Base-by-base conservation (phyloP, 192 early-diverging fungal genomes). In the Pecoramyces ruminantium region DNA sequence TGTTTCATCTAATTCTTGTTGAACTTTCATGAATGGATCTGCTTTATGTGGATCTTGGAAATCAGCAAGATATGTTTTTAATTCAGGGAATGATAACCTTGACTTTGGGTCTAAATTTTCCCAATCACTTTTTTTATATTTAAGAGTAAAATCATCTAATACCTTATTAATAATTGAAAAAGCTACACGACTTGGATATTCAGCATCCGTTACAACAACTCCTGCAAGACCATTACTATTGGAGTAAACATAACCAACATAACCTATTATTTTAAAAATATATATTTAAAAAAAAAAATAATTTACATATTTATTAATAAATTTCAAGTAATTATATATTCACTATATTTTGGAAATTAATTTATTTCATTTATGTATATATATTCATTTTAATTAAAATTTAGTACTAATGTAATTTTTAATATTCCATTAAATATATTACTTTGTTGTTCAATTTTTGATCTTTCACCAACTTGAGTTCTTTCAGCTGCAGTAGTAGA, bases 1-100 rank as follows among this genome's bases (percentile, higher is more conserved):
- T 15, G 97, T 99, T 85, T 99, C 95, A 83, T 99, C 97, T 86
- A 99, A 85, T 85, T 99, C 96, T 83, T 91, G 89, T 87, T 98
- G 97, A 77, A 99, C 94, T 83, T 91, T 90, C 91, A 97, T 92
- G 81, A 98, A 94, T 5, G 92, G 94, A 85, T 99, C 96, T 13
- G 93, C 93, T 80, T 92, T 90, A 79, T 95, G 90, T 40, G 97
- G 97, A 85, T 98, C 95, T 90, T 99, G 96, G 83, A 93, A 94
- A 83, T 93, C 93, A 1, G 30, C 81, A 30, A 99, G 83, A 79
- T 94, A 93, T 29, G 88, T 86, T 78, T 88, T 86, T 38, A 97
- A 83, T 84, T 93, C 91, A 21, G 94, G 92, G 82, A 92, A 97
- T 78, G 81, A 27, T 21, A 81, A 38, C 6, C 87, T 86, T 0